Percentiles rank a stretch among this genome's conserved stretches.
Evolutionary conservation across 257 asterid genomes (phyloP).

Genomic region (Solanum paucissectum): DNA sequence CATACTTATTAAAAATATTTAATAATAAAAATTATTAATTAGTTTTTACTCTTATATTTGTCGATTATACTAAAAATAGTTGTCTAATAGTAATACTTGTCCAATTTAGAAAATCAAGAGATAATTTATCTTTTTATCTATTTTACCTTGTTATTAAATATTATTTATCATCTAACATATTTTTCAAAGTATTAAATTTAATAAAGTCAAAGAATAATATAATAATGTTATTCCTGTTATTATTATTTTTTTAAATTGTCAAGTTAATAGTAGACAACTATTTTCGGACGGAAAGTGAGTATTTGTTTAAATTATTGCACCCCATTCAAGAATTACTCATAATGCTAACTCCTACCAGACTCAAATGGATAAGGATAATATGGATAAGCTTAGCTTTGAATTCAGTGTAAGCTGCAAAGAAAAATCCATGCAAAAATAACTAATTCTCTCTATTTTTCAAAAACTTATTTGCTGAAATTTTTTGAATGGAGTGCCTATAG

Average conservation of each 20-base stretch:
- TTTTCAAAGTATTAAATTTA: too few species aligned
- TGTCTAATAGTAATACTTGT: too few species aligned
- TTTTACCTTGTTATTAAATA: too few species aligned
- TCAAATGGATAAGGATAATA: neutral
- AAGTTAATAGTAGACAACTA: too few species aligned
- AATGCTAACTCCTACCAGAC: neutral
- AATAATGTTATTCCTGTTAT: too few species aligned
- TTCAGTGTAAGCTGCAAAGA: neutral
- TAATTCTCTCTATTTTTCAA: neutral
- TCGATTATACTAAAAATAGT: too few species aligned
- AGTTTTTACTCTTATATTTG: neutral
- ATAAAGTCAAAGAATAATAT: too few species aligned
- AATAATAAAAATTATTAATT: neutral
- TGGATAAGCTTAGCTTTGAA: conserved; percentile 6
- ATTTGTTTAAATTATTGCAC: neutral
- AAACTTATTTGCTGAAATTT: neutral
- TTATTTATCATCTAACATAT: too few species aligned
- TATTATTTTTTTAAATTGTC: too few species aligned
- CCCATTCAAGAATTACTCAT: neutral
- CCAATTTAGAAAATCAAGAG: too few species aligned
- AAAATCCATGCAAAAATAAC: neutral
- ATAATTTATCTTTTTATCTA: too few species aligned
- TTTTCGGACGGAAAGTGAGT: too few species aligned
- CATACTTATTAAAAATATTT: neutral
- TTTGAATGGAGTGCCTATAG: conserved; percentile 43